Percentiles rank a stretch among this genome's conserved stretches.
These are phyloP conservation scores for Rusavskia elegans DNA, from an alignment of 495 filamentous ascomycete genomes.

Conservation along the genomic window DNA sequence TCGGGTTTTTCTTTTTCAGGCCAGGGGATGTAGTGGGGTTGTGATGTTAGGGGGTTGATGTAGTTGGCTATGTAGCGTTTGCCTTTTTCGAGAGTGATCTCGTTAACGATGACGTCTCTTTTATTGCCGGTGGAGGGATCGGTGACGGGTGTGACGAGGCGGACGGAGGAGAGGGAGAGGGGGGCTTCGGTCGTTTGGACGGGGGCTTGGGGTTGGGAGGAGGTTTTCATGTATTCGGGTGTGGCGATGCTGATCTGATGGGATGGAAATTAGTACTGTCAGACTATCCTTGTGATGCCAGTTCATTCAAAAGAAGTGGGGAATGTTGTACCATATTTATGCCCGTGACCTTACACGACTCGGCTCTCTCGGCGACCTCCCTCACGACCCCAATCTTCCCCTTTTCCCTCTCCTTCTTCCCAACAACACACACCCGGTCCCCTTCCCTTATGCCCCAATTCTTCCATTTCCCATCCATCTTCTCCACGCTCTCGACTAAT, in stretches of 20 bases:
- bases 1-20: background rate
- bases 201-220: slow-evolving; percentile 23
- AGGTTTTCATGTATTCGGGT: slow-evolving; percentile 33
- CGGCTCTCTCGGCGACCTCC: slow-evolving; percentile 36
- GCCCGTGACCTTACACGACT: slow-evolving; percentile 44
- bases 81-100: slow-evolving; percentile 31
- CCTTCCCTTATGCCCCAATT: background rate
- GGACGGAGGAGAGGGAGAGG: slow-evolving; percentile 51
- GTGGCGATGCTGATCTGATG: slow-evolving; percentile 39
- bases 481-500: background rate
- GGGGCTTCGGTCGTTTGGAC: slow-evolving; percentile 30
- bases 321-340: slow-evolving; percentile 46
- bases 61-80: slow-evolving; percentile 24
- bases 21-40: background rate
- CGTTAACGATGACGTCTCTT: slow-evolving; percentile 59
- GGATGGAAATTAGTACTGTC: no score
- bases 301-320: background rate
- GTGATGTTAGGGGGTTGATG: slow-evolving; percentile 14
- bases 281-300: no score
- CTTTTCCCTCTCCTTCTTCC: slow-evolving; percentile 32
- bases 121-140: slow-evolving; percentile 45
- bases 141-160: slow-evolving; percentile 60
- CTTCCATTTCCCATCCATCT: background rate
- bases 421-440: slow-evolving; percentile 8
- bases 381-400: slow-evolving; percentile 61